Base-by-base conservation (phyloP, 352 stramenopile genomes). In the Paralagenidium karlingii region DNA sequence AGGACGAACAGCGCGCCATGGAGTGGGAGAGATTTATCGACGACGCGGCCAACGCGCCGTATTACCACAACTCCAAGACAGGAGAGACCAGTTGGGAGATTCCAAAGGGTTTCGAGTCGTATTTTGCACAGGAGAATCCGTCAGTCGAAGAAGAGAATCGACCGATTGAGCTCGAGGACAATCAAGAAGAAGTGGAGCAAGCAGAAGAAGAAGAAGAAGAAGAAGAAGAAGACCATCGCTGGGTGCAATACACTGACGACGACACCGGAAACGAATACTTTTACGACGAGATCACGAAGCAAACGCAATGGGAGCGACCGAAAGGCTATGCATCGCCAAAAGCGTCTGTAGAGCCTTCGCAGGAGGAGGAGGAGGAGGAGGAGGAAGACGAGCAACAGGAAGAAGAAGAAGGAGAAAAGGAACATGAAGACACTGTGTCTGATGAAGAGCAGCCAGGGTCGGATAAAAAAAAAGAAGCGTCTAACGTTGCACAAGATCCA, bases 11-110 rank as follows among this genome's bases (percentile, higher is more conserved):
- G 22, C 22, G 30, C 19, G 30, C 30, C 16, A 36, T 36, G 16
- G 66, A 65, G 44, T 88, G 75, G 75, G 58, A 82, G 31, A 71
- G 75, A 40, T 62, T 82, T 57, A 50, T 82, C 33, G 76, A 92
- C 48, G 66, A 87, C 25, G 42, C 38, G 21, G 73, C 66, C n/a
- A 41, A 61, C 13, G 55, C 60, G 24, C 27, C 55, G 22, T 90
- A 90, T 43, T 92, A 86, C 58, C 74, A 82, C 71, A 92, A 90
- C 38, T 27, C 37, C 13, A 33, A 36, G 37, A 86, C 79, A 27
- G 67, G 68, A 10, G 68, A 79, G 65, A 81, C 76, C 10, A 77
- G 61, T 8, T 92, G 79, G 79, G 66, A 82, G 20, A 45, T 46
- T 9, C 77, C 73, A 19, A 53, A 55, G 12, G 63, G 56, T 2